Conservation (phyloP, 305 asterid genomes). For the Plantago coronopus region DNA sequence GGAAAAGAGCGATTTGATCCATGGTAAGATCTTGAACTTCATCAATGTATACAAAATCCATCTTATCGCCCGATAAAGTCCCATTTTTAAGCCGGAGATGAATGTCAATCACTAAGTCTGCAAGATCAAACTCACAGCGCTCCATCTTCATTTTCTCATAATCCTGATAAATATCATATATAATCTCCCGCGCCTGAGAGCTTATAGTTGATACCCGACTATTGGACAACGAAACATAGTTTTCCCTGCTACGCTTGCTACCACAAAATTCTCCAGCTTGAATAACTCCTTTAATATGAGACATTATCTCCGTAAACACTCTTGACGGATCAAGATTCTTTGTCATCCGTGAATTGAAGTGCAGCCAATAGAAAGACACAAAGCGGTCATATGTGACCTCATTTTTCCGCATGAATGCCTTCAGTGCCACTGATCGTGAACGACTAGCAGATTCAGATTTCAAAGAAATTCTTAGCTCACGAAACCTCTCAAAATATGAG, state of each 20-base stretch:
- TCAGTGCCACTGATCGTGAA: slow-evolving; percentile 36
- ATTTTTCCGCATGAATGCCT: slow-evolving; percentile 43
- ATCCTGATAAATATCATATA: slow-evolving; percentile 48
- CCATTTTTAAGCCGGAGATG: slow-evolving; percentile 41
- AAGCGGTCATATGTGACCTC: slow-evolving; percentile 65
- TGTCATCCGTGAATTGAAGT: slow-evolving; percentile 38
- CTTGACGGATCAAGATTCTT: slow-evolving; percentile 51
- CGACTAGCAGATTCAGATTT: slow-evolving; percentile 19
- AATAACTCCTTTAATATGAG: slow-evolving; percentile 64
- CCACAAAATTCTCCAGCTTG: slow-evolving; percentile 29
- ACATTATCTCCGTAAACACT: slow-evolving; percentile 63
- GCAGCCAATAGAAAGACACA: slow-evolving; percentile 54
- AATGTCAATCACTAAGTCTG: slow-evolving; percentile 61
- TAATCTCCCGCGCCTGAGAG: slow-evolving; percentile 29
- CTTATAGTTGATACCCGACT: slow-evolving; percentile 41
- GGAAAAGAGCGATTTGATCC: slow-evolving; percentile 57
- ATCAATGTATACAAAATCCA: slow-evolving; percentile 76
- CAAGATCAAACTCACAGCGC: slow-evolving; percentile 51
- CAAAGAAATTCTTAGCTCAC: slow-evolving; percentile 23
- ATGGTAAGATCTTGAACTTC: slow-evolving; percentile 75
- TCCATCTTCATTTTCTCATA: slow-evolving; percentile 59
- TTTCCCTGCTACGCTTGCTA: slow-evolving; percentile 34
- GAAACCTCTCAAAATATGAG: slow-evolving; percentile 55
- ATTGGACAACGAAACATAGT: slow-evolving; percentile 41
- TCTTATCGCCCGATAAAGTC: slow-evolving; percentile 42